Evolutionary conservation across 306 rosid species (phyloP), one percentile per base, ranked within the genome.

Genomic region (Alnus rubra): DNA sequence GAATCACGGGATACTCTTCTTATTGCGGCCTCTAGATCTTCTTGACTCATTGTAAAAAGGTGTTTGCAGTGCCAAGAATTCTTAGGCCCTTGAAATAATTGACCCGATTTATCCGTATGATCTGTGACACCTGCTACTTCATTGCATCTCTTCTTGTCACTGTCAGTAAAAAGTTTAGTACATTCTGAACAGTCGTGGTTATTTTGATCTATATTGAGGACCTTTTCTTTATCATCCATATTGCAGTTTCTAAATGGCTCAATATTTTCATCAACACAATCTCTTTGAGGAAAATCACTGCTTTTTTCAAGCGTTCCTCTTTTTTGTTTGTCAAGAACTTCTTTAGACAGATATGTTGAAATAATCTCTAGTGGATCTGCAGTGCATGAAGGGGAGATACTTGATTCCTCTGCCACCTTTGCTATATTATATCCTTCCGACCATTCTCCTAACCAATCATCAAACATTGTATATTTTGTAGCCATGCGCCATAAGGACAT

Each of bases 381-480:
- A 58, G 81, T 82, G 73, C 76, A 60, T 39, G 84, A 60, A 73
- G 93, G 87, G 44, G 88, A 81, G 52, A 80, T 80, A 52, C 63
- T 78, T 62, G 94, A 80, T 71, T 82, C 86, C 62, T 88, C 82
- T 69, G 42, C 76, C 81, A 76, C 88, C 82, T 86, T 90, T 37
- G 81, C 78, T 48, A 81, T 73, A 59, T 86, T 87, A 83, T 88
- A 88, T 16, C 92, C 98, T 51, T 92, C 89, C 97, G 95, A 92
- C 98, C 98, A 95, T 79, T 90, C 98, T 76, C 84, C 84, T 78
- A 91, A 78, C 98, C 98, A 95, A 76, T 95, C 94, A 86, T 84
- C 88, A 76, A 95, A 95, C 97, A 90, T 95, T 4, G 98, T 95
- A 82, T 91, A 81, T 85, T 88, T 89, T 23, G 98, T 88, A 79